Evolutionary conservation across 441 rosid species (phyloP), one percentile per base, ranked within the genome.

Genomic region (Rhodomyrtus psidioides): DNA sequence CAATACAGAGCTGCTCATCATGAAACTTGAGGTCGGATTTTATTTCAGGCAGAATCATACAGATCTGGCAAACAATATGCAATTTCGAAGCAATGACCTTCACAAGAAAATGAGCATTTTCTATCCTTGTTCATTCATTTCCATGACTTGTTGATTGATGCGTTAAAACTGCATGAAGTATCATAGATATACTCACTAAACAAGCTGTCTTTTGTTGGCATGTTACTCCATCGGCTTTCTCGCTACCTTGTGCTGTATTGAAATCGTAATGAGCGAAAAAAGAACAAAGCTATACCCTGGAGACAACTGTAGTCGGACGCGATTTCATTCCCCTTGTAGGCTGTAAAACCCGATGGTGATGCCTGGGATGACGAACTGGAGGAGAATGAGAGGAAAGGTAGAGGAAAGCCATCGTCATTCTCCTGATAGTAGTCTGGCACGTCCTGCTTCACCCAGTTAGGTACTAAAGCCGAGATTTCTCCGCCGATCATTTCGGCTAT

Each of bases 401-500:
- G 87, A 46, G 84, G 83, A 81, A 34, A 75, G 24, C 74, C 87
- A 24, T 91, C 86, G 27, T 90, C 94, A 60, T 93, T 94, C 87
- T 92, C 96, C 85, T 88, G 90, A 54, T 88, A 84, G 28, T 87
- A 12, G n/a, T 84, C 85, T 39, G 87, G 86, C 21, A 82, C 27
- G 42, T 91, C 87, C 86, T 85, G 51, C 56, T 86, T 84, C 27
- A 84, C 90, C 94, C 94, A 89, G 26, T 86, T 70, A 53, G 95
- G 93, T 7, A 92, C 91, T 46, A 92, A 82, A 83, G 91, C 86
- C 53, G 93, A 91, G 84, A 94, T 92, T 86, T 91, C 95, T 62
- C 88, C 91, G 74, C 92, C 93, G 23, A 94, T 94, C 95, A 93
- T 93, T 81, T 89, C 88, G 23, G 95, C 95, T 89, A 94, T 92